These are phyloP conservation scores for Citrus sp. DNA, from an alignment of 345 rosid species.

Conservation along the genomic window DNA sequence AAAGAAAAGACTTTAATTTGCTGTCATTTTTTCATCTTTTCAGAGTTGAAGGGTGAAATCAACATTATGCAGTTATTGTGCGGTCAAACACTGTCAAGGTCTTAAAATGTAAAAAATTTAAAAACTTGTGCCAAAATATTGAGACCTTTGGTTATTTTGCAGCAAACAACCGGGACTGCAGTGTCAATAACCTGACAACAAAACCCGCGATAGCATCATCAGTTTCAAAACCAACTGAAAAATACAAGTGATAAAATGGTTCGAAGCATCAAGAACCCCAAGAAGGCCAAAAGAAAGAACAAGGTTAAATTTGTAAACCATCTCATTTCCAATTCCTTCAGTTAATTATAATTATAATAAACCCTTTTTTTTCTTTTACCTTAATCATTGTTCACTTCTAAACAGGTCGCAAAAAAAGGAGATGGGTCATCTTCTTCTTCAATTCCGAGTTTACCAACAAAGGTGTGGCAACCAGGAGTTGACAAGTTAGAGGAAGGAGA, in stretches of 20 bases:
- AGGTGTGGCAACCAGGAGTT: slow-evolving; percentile 98
- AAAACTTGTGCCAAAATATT: not conserved
- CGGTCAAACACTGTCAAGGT: not conserved
- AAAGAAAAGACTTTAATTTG: not conserved
- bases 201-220: not conserved
- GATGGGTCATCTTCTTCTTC: slow-evolving; percentile 55
- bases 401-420: slow-evolving; percentile 45
- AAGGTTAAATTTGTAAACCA: slow-evolving; percentile 35
- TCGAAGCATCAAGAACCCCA: slow-evolving; percentile 64
- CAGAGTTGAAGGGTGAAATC: not conserved
- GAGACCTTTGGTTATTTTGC: not conserved
- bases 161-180: not conserved
- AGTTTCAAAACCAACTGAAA: not conserved
- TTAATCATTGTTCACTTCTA: not conserved
- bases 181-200: not conserved
- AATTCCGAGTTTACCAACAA: slow-evolving; percentile 53
- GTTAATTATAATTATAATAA: not conserved
- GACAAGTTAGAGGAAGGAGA: slow-evolving; percentile 94
- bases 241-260: slow-evolving; percentile 40
- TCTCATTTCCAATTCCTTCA: not conserved
- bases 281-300: slow-evolving; percentile 79
- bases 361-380: not conserved
- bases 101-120: not conserved
- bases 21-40: not conserved
- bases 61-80: too few species aligned